phyloP scores from a whole-genome alignment of 2,329 filamentous ascomycete species.

The Nigrospora oryzae region DNA sequence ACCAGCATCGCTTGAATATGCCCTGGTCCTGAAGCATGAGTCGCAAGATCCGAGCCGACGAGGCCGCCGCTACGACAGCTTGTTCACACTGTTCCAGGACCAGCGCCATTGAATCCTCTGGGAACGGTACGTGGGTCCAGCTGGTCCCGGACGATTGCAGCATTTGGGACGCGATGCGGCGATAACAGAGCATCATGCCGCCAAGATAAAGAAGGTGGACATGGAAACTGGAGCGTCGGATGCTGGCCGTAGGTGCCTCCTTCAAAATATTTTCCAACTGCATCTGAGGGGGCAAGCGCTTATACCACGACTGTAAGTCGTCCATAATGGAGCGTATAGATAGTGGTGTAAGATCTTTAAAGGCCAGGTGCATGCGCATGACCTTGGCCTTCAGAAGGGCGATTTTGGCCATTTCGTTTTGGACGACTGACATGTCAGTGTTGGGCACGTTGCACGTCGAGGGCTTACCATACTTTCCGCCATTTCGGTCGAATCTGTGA shows the following conservation, averaged over 20 bases:
- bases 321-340: slow-evolving; percentile 17
- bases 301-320: slow-evolving; percentile 19
- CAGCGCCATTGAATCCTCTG: slow-evolving; percentile 2
- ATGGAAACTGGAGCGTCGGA: slow-evolving; percentile 16
- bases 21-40: slow-evolving; percentile 11
- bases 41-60: slow-evolving; percentile 14
- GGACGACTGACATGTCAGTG: slow-evolving; percentile 10
- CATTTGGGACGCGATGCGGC: slow-evolving; percentile 18
- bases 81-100: slow-evolving; percentile 9
- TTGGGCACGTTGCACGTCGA: too few species aligned
- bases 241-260: slow-evolving; percentile 4
- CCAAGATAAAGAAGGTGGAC: slow-evolving; percentile 23
- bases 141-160: slow-evolving; percentile 1
- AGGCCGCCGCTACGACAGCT: slow-evolving; percentile 16
- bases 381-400: slow-evolving; percentile 19
- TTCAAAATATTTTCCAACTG: slow-evolving; percentile 11
- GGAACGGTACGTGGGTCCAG: neutral
- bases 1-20: slow-evolving; percentile 17
- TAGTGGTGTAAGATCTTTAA: slow-evolving; percentile 14
- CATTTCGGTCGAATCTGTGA: slow-evolving; percentile 11
- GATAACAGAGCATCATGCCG: slow-evolving; percentile 21
- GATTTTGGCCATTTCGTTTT: slow-evolving; percentile 19
- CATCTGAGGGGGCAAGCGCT: slow-evolving; percentile 13
- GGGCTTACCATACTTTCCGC: slow-evolving; percentile 11
- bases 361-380: slow-evolving; percentile 17